Conservation (phyloP, 768 basidiomycete genomes). For the Polyporus arcularius region DNA sequence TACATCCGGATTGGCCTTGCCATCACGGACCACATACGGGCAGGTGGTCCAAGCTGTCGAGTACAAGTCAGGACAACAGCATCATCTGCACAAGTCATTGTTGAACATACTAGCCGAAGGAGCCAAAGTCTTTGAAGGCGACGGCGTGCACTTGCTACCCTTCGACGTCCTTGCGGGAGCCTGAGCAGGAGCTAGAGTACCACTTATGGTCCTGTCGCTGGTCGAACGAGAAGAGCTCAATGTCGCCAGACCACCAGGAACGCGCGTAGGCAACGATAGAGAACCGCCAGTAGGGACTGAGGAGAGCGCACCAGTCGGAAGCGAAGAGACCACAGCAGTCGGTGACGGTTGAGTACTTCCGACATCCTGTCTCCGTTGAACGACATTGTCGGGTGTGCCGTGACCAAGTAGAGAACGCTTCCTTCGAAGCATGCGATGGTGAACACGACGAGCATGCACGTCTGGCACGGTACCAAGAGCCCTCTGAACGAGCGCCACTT, state of each 20-base stretch:
- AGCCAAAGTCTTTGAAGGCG: constrained; percentile 46
- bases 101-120: constrained; percentile 50
- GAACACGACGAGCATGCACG: not conserved
- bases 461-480: not conserved
- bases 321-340: not conserved
- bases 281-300: not conserved
- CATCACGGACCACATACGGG: constrained; percentile 51
- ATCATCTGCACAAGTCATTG: not conserved
- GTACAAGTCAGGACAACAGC: not conserved
- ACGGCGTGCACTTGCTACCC: constrained; percentile 43
- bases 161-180: constrained; percentile 26
- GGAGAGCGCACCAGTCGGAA: not conserved
- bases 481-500: not conserved
- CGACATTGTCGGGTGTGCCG: not conserved
- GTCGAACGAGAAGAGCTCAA: constrained; percentile 8
- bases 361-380: not conserved
- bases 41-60: constrained; percentile 43
- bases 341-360: not conserved
- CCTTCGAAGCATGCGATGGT: constrained; percentile 21
- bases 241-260: not conserved
- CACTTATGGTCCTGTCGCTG: constrained; percentile 23
- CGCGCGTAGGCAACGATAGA: constrained; percentile 6
- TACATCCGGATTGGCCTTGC: constrained; percentile 57
- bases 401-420: not conserved
- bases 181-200: constrained; percentile 33